Base-by-base conservation (phyloP, 139 green algal species). In the Coccomyxa sp. region DNA sequence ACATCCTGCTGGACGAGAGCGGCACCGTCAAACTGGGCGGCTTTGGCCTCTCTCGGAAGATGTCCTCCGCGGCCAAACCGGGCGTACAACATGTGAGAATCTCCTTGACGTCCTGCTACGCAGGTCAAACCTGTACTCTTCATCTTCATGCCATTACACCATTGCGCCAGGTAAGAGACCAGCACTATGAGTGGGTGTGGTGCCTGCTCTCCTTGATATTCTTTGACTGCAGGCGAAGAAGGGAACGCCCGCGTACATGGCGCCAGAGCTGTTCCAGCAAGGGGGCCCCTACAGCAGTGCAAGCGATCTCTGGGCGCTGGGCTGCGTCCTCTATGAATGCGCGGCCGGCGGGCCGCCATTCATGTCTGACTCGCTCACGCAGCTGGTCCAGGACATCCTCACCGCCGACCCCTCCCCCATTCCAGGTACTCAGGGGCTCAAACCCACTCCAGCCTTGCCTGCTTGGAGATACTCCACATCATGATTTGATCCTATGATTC, bases 261-360 rank as follows among this genome's bases (percentile, higher is more conserved):
- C 96, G 0, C 96, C 96, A 25, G 96, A 98, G 91, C 92, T 98
- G 58, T 97, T 98, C 82, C 87, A 92, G n/a, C 90, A 96, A 23
- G 92, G 88, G 11, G 90, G 89, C 15, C 91, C 92, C 12, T 92
- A 97, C 85, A 97, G 92, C 30, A 95, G 89, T 28, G 90, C 90
- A 14, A 94, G 90, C 1, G 96, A 99, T 88, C 87, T 99, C 58
- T 99, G 93, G 92, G 91, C 94, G 0, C 88, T 99, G 1, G 96
- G 96, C 27, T 98, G 95, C 86, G 89, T 98, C 58, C 90, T 99
- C 79, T 98, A 98, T 83, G 94, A 99, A 88, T 97, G 92, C 82
- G 90, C 90, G 17, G 91, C 93, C 27, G 96, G 96, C 4, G 82
- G 87, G 10, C 95, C 95, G 31, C 95, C 96, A 59, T 98, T 99